phyloP scores from a whole-genome alignment of 495 filamentous ascomycete genomes.

The Podospora sp. region DNA sequence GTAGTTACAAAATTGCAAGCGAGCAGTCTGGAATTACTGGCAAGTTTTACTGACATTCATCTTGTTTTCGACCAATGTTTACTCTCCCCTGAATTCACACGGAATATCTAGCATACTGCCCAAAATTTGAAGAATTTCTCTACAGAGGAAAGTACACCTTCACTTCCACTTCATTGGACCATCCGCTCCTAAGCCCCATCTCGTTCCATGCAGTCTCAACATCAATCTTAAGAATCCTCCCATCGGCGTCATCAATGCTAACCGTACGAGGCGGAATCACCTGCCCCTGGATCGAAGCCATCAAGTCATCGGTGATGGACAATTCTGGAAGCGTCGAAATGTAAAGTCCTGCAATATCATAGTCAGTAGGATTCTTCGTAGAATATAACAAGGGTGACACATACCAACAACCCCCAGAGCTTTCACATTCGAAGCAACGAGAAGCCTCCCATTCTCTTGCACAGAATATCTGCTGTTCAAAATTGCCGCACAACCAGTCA shows the following conservation, averaged over 20 bases:
- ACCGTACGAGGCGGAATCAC: constrained; percentile 71
- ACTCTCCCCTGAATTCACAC: too few species aligned
- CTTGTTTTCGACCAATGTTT: too few species aligned
- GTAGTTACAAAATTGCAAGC: too few species aligned
- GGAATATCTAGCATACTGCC: too few species aligned
- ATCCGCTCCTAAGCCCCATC: constrained; percentile 69
- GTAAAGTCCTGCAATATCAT: constrained; percentile 58
- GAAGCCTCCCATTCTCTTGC: constrained; percentile 60
- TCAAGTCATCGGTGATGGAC: constrained; percentile 65
- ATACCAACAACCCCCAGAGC: constrained; percentile 78
- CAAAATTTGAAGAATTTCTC: too few species aligned
- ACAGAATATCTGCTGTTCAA: constrained; percentile 58
- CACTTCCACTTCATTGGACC: constrained; percentile 82
- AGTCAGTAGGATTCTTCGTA: constrained; percentile 10
- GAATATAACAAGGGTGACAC: constrained; percentile 28
- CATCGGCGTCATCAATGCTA: constrained; percentile 52
- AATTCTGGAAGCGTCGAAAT: constrained; percentile 66
- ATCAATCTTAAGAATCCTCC: constrained; percentile 75
- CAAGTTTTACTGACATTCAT: too few species aligned
- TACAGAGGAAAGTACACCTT: constrained; percentile 61
- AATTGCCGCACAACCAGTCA: constrained; percentile 85
- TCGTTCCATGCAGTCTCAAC: constrained; percentile 76
- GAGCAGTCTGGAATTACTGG: too few species aligned
- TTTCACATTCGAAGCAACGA: constrained; percentile 70
- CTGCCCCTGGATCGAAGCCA: constrained; percentile 73